Percentiles rank a stretch among this genome's conserved stretches.
These are phyloP conservation scores for Lasiosphaeria ovina DNA, from an alignment of 495 filamentous ascomycete species.

Conservation along the genomic window DNA sequence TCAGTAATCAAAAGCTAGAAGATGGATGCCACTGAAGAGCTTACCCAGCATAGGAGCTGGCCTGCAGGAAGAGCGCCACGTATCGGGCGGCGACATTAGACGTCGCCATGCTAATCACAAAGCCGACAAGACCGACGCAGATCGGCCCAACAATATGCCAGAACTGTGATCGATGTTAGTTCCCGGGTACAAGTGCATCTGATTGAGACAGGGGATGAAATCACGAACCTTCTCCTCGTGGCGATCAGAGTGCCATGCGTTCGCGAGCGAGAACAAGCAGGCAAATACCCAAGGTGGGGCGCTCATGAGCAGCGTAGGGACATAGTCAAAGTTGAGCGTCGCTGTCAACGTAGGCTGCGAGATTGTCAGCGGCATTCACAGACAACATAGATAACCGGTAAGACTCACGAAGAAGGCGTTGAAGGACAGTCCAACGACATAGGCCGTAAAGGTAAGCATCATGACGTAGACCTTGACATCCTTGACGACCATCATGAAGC, in stretches of 20 bases:
- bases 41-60: slow-evolving; percentile 54
- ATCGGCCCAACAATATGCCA: slow-evolving; percentile 70
- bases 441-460: slow-evolving; percentile 43
- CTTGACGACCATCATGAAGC: slow-evolving; percentile 64
- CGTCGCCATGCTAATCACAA: slow-evolving; percentile 69
- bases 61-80: slow-evolving; percentile 71
- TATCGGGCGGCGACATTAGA: slow-evolving; percentile 66
- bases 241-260: slow-evolving; percentile 73
- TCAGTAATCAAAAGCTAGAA: neutral
- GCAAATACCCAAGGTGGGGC: slow-evolving; percentile 70
- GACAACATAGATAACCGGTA: slow-evolving; percentile 53
- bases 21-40: neutral
- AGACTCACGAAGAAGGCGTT: slow-evolving; percentile 54
- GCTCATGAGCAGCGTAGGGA: slow-evolving; percentile 70
- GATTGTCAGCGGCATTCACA: slow-evolving; percentile 56
- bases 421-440: slow-evolving; percentile 35
- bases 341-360: slow-evolving; percentile 76
- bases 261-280: slow-evolving; percentile 65
- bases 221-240: slow-evolving; percentile 57
- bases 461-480: slow-evolving; percentile 66
- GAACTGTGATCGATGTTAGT: slow-evolving; percentile 45
- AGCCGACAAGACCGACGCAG: slow-evolving; percentile 63
- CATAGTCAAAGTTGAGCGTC: slow-evolving; percentile 67
- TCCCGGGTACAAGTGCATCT: neutral
- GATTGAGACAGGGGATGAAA: neutral